phyloP scores from a whole-genome alignment of 2,329 filamentous ascomycete species.

The Didymella pinodella region DNA sequence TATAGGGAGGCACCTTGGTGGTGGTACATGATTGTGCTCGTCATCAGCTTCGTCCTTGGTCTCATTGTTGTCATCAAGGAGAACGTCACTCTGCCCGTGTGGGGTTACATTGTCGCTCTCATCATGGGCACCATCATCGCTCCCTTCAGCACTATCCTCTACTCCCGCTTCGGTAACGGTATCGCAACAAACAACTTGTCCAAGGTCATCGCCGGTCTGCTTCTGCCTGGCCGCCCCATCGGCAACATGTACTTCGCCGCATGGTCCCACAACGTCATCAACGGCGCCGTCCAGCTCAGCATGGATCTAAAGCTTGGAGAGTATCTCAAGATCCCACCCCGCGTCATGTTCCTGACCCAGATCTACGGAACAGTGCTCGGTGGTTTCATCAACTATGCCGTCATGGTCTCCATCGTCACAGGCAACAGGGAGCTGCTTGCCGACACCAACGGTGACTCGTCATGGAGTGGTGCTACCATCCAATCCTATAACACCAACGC shows the following conservation, averaged over 20 bases:
- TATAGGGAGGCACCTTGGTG: slow-evolving; percentile 28
- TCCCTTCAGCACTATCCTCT: slow-evolving; percentile 26
- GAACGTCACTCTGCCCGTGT: slow-evolving; percentile 24
- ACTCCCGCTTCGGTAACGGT: slow-evolving; percentile 26
- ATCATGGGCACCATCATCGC: slow-evolving; percentile 20
- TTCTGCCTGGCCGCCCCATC: slow-evolving; percentile 24
- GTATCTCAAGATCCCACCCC: slow-evolving; percentile 28
- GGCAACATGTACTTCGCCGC: slow-evolving; percentile 30
- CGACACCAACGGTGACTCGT: slow-evolving; percentile 24
- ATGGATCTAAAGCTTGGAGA: slow-evolving; percentile 27
- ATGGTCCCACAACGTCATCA: slow-evolving; percentile 28
- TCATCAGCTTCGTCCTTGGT: slow-evolving; percentile 25
- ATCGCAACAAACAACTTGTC: slow-evolving; percentile 29
- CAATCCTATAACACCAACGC: slow-evolving; percentile 30
- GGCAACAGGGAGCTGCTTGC: slow-evolving; percentile 23
- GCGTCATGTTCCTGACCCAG: slow-evolving; percentile 28
- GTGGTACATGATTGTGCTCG: slow-evolving; percentile 26
- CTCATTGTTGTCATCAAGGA: slow-evolving; percentile 26
- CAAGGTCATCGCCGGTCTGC: slow-evolving; percentile 26
- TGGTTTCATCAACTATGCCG: slow-evolving; percentile 28
- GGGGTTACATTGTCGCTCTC: slow-evolving; percentile 26
- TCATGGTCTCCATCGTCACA: slow-evolving; percentile 27
- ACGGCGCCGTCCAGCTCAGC: slow-evolving; percentile 22
- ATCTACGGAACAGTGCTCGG: slow-evolving; percentile 27
- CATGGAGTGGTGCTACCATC: slow-evolving; percentile 25